A percentile compares a stretch with the other conserved stretches of the same genome.
Conservation (phyloP, 2,329 filamentous ascomycete species). For the Aspergillus novofumigatus region DNA sequence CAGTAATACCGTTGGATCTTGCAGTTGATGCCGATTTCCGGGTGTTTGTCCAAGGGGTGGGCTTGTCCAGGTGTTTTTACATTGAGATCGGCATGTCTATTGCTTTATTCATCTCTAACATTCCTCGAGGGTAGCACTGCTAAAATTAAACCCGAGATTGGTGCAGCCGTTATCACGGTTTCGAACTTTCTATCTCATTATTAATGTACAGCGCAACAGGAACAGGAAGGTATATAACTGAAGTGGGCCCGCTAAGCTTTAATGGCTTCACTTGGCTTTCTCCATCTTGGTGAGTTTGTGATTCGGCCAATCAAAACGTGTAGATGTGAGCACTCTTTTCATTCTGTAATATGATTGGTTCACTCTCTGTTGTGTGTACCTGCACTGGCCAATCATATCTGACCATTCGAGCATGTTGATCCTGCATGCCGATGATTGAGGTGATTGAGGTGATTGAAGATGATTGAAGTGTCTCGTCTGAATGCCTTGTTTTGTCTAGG, state of each 20-base stretch:
- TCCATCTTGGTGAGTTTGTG: too few species aligned
- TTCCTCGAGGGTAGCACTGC: neutral
- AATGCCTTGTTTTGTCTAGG: neutral
- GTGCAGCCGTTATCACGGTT: too few species aligned
- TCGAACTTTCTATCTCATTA: too few species aligned
- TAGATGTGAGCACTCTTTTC: neutral
- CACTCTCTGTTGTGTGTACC: neutral
- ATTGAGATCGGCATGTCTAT: neutral
- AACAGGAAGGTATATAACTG: neutral
- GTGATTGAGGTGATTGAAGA: too few species aligned
- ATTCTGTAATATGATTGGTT: neutral
- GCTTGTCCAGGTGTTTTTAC: too few species aligned
- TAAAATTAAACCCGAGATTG: neutral
- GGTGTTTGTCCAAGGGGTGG: neutral
- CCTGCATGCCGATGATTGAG: too few species aligned
- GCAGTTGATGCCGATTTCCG: neutral
- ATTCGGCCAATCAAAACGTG: neutral
- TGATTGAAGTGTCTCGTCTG: neutral
- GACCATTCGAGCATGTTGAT: neutral
- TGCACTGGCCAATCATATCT: neutral
- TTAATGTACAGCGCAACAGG: neutral
- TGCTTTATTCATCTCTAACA: neutral
- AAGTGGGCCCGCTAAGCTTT: neutral
- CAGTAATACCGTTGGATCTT: neutral
- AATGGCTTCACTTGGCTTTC: neutral